Percentiles rank a stretch among this genome's conserved stretches.
Evolutionary conservation across 2,329 filamentous ascomycete genomes (phyloP).

Genomic region (Arachnomyces sp.): DNA sequence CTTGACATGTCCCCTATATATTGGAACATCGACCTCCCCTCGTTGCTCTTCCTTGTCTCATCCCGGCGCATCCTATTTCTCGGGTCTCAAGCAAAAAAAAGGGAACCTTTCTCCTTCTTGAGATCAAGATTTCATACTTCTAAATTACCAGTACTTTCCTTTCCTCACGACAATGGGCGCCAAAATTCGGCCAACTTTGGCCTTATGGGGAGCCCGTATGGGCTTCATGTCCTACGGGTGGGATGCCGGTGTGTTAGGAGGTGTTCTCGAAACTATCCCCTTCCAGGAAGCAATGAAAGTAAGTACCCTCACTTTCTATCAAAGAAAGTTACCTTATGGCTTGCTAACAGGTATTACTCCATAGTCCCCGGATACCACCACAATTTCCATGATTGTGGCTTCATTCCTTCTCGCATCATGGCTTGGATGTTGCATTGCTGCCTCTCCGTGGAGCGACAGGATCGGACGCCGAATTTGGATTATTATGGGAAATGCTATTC

Average conservation of each 20-base stretch:
- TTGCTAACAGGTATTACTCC: background rate
- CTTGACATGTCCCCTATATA: too few relatives aligned
- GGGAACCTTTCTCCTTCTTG: too few relatives aligned
- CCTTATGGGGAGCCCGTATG: conserved; percentile 12
- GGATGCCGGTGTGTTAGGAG: conserved; percentile 29
- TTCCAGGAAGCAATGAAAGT: conserved; percentile 26
- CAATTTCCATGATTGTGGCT: conserved; percentile 23
- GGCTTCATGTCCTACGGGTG: conserved; percentile 30
- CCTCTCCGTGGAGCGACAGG: conserved; percentile 16
- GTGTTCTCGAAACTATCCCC: conserved; percentile 21
- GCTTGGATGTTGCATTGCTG: conserved; percentile 21
- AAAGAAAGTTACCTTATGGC: background rate
- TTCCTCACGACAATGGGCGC: background rate
- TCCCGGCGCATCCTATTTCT: too few relatives aligned
- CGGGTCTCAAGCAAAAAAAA: too few relatives aligned
- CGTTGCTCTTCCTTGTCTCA: too few relatives aligned
- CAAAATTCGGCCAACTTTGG: conserved; percentile 4
- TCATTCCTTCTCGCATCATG: conserved; percentile 24
- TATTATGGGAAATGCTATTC: conserved; percentile 17
- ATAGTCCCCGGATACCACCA: conserved; percentile 18
- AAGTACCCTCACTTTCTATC: conserved; percentile 4
- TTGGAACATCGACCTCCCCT: too few relatives aligned
- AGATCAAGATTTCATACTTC: too few relatives aligned
- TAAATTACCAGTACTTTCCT: too few relatives aligned
- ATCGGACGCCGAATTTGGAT: conserved; percentile 23